A percentile compares a stretch with the other conserved stretches of the same genome.
Conservation (phyloP, 2,329 filamentous ascomycete genomes). For the Venturia effusa region DNA sequence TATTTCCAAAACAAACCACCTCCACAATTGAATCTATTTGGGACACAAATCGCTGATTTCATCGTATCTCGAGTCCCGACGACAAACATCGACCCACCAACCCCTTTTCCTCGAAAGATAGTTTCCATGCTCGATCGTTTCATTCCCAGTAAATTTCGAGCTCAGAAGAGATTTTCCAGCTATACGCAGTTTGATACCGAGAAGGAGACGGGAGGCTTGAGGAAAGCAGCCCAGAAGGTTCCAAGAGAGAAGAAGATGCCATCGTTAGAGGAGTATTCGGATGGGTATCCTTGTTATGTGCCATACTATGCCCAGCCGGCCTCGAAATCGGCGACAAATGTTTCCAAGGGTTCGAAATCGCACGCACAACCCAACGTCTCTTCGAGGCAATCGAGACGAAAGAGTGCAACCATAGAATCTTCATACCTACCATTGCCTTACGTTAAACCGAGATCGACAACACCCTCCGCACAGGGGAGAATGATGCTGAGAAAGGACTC, state of each 20-base stretch:
- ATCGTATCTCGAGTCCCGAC: neutral
- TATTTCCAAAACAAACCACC: neutral
- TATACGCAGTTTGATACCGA: neutral
- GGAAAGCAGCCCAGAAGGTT: neutral
- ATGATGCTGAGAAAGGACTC: neutral
- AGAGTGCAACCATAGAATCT: neutral
- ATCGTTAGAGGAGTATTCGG: neutral
- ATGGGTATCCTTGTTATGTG: neutral
- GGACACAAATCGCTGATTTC: neutral
- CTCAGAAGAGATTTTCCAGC: neutral
- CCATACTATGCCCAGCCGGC: neutral
- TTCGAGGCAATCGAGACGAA: neutral
- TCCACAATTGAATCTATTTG: neutral
- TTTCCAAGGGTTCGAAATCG: neutral
- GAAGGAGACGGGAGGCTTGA: neutral
- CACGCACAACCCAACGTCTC: neutral
- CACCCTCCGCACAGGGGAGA: neutral
- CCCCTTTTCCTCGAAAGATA: neutral
- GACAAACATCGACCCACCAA: neutral
- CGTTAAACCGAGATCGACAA: neutral
- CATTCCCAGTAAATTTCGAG: neutral
- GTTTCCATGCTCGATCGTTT: neutral
- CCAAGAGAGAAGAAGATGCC: neutral
- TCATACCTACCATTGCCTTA: neutral
- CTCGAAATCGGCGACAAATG: neutral